phyloP scores from a whole-genome alignment of 345 rosid species.

The Brassica carinata region DNA sequence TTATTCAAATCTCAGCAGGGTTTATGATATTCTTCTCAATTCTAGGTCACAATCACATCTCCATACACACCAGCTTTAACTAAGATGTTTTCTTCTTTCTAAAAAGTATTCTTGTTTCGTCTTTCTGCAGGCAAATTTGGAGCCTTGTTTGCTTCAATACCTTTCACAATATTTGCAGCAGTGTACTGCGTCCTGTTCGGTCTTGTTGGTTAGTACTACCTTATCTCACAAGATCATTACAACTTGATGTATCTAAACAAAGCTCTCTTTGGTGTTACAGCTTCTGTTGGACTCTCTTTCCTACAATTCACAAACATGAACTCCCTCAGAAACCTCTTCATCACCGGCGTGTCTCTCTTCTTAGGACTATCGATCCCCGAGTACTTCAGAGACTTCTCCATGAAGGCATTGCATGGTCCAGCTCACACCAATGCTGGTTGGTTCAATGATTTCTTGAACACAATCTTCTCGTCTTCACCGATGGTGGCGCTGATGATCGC shows the following conservation, averaged over 20 bases:
- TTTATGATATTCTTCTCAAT: conserved; percentile 98
- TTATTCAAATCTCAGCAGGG: conserved; percentile 93
- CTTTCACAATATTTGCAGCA: conserved; percentile 93
- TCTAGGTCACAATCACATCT: conserved; percentile 54
- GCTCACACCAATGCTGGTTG: conserved; percentile 88
- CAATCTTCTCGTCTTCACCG: conserved; percentile 89
- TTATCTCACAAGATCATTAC: not conserved
- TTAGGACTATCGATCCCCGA: conserved; percentile 86
- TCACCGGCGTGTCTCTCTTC: conserved; percentile 78
- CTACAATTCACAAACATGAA: conserved; percentile 99
- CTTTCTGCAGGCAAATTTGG: conserved; percentile 82
- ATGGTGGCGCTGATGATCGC: conserved; percentile 78
- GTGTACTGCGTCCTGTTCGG: conserved; percentile 90
- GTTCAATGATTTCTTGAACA: conserved; percentile 97
- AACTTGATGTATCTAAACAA: not conserved
- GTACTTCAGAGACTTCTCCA: conserved; percentile 79
- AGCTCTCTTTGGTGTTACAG: conserved; percentile 43
- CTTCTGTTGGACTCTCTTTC: conserved; percentile 92
- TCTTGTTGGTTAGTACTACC: conserved; percentile 63
- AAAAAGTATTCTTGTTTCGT: not conserved
- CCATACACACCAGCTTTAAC: not conserved
- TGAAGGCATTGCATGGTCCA: conserved; percentile 88
- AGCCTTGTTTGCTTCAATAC: conserved; percentile 94
- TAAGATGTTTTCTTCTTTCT: not conserved
- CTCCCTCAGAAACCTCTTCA: conserved; percentile 95